Evolutionary conservation across 257 asterid species (phyloP), one percentile per base, ranked within the genome.

Genomic region (Solanum boliviense): DNA sequence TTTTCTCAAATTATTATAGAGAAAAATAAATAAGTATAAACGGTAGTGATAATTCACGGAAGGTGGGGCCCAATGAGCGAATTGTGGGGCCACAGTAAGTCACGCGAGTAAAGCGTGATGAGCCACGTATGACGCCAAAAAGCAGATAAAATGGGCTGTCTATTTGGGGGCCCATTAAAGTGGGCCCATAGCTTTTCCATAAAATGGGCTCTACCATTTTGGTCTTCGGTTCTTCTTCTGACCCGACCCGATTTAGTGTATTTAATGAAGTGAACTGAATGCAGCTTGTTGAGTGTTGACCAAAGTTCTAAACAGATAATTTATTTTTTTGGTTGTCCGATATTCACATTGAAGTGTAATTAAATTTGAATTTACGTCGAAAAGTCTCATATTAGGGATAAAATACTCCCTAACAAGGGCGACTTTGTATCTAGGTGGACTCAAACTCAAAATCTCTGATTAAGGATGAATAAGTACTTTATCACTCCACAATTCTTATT

Each of bases 61-160:
- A 6, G 9, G 62, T 52, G 65, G 58, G 87, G 6, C 85, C 84
- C 83, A 83, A 20, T 29, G 36, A 16, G 88, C 31, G 56, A 15
- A 25, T 31, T 7, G 81, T 85, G 90, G 92, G 92, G 87, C 32
- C 84, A 89, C 29, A 31, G 12, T 23, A 31, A 46, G 36, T 71
- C 95, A 91, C 92, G 94, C 92, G 89, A 83, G 56, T 52, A 87
- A 84, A 39, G 87, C 68, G 15, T 87, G 89, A 52, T 4, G 23
- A 15, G 89, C 73, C 94, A 88, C 94, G 90, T 70, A 46, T 46
- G 81, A 85, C 25, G 87, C 78, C 85, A 44, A 44, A 58, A 68
- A 23, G 79, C 75, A 9, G 82, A 36, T 34, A 20, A 56, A 38
- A 39, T 83, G 82, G 84, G 81, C 52, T 38, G 25, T 71, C 13